These are phyloP conservation scores for Carex parvula DNA, from an alignment of 176 grass and related monocot genomes.

Conservation along the genomic window DNA sequence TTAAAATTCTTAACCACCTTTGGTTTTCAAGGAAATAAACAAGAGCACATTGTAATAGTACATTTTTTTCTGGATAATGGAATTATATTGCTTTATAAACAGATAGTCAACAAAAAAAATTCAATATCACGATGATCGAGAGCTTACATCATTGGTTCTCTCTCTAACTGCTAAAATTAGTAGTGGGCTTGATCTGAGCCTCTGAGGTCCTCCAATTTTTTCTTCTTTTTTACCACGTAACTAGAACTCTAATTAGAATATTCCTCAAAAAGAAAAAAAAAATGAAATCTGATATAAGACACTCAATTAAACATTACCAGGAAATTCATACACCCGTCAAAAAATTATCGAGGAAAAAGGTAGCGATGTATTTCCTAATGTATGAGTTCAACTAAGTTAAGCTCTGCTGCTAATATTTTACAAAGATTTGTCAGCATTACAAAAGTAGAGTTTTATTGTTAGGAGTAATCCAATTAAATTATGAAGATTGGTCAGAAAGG, in stretches of 20 bases:
- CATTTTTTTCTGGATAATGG: no score
- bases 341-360: background rate
- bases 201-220: background rate
- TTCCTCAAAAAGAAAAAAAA: background rate
- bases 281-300: background rate
- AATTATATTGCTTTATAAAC: no score
- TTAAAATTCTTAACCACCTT: no score
- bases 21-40: no score
- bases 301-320: background rate
- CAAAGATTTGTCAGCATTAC: no score
- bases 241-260: background rate
- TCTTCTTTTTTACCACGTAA: background rate
- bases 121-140: no score
- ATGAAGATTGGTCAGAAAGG: background rate
- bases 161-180: conserved; percentile 18
- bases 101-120: conserved; percentile 42
- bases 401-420: no score
- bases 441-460: no score
- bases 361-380: no score
- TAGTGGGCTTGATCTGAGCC: background rate
- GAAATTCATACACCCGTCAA: background rate
- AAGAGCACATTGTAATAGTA: no score
- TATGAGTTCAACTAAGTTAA: no score
- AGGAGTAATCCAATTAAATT: background rate
- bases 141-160: conserved; percentile 34